These are phyloP conservation scores for Calophaca sinica DNA, from an alignment of 306 rosid genomes.

Conservation along the genomic window DNA sequence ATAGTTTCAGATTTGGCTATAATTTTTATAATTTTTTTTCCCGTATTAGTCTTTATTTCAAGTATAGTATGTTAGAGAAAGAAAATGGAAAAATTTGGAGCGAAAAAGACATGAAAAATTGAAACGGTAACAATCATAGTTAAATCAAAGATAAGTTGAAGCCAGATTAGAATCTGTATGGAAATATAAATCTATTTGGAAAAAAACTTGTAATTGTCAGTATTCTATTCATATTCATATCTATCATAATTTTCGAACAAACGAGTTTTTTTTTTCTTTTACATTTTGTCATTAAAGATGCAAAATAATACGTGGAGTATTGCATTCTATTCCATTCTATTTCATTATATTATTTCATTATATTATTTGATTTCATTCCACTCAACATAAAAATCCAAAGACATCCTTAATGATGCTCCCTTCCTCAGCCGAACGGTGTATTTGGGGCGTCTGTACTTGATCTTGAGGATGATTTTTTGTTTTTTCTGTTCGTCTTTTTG, in stretches of 20 bases:
- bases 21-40: no score
- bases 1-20: background rate
- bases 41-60: no score
- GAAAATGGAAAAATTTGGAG: no score
- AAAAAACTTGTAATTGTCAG: no score
- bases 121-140: background rate
- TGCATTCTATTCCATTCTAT: no score
- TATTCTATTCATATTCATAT: no score
- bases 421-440: background rate
- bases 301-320: background rate
- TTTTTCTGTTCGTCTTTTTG: conserved; percentile 10
- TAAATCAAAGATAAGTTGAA: background rate
- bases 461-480: background rate
- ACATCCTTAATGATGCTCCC: background rate
- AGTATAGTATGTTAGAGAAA: no score
- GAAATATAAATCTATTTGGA: background rate
- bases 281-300: background rate
- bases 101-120: background rate
- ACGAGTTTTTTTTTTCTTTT: background rate
- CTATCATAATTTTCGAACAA: background rate
- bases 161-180: background rate
- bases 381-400: background rate
- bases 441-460: background rate
- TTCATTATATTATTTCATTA: no score
- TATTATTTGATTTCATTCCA: background rate